Conservation (phyloP, 768 basidiomycete genomes). For the Mycena kentingensis region DNA sequence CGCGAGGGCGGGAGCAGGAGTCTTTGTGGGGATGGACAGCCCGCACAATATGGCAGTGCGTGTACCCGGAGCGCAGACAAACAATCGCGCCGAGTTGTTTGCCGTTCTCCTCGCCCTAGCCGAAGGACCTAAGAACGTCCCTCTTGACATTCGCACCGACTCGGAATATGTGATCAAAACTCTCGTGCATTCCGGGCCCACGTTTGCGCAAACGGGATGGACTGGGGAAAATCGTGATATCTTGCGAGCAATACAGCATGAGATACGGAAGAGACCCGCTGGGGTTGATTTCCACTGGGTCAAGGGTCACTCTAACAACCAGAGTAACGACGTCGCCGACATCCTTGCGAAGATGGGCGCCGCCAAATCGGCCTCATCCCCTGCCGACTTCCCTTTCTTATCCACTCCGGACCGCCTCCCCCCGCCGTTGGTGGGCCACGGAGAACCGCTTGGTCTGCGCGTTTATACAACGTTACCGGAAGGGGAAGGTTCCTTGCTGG, state of each 20-base stretch:
- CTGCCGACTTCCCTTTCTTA: background rate
- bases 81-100: background rate
- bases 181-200: background rate
- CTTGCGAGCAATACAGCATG: background rate
- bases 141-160: background rate
- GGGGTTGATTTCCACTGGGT: background rate
- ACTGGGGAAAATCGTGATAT: background rate
- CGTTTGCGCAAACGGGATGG: background rate
- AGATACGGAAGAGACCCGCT: background rate
- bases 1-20: background rate
- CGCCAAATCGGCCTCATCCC: background rate
- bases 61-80: background rate
- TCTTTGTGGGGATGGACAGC: background rate
- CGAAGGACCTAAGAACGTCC: background rate
- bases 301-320: background rate
- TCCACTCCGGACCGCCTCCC: background rate
- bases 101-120: background rate
- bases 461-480: too few species aligned
- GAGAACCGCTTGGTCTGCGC: too few species aligned
- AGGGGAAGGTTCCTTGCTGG: too few species aligned
- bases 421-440: too few species aligned
- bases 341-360: background rate
- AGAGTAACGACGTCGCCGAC: background rate
- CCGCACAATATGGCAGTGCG: background rate
- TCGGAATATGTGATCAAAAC: background rate